Percentiles rank a stretch among this genome's conserved stretches.
phyloP scores from a whole-genome alignment of 164 flowering plant genomes.

The Sedum album region DNA sequence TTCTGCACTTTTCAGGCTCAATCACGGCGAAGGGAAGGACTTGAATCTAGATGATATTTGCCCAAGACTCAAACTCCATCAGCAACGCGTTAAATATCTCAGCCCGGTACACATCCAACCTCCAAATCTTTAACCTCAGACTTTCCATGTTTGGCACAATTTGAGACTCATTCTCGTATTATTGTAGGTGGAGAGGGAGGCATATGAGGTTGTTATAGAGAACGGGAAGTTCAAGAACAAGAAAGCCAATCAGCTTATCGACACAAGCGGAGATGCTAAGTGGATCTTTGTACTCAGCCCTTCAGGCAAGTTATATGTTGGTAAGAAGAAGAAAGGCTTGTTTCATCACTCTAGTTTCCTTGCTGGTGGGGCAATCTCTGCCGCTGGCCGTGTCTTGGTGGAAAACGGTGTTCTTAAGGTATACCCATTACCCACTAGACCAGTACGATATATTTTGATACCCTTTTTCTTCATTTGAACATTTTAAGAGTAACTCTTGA shows the following conservation, averaged over 20 bases:
- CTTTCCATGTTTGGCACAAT: not conserved
- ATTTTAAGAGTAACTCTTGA: not conserved
- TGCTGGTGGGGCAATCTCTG: conserved; percentile 2
- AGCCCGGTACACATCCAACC: not conserved
- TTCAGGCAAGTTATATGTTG: not conserved
- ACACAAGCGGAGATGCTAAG: conserved; percentile 2
- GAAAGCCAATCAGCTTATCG: not conserved
- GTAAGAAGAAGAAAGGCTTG: conserved; percentile 3
- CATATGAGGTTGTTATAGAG: not conserved
- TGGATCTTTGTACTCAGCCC: conserved; percentile 7
- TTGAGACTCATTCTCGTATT: not conserved
- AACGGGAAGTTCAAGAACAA: not conserved
- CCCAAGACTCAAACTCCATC: not conserved
- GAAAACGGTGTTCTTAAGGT: not conserved
- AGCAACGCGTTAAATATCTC: conserved; percentile 2
- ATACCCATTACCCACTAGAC: not conserved
- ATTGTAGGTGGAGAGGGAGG: not conserved
- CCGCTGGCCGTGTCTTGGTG: not conserved
- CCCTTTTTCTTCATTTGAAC: not conserved
- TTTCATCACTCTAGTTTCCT: conserved; percentile 7
- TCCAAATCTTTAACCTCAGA: not conserved
- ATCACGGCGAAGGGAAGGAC: conserved; percentile 3
- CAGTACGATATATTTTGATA: not conserved
- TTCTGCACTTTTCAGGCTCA: not conserved
- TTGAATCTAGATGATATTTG: conserved; percentile 2